These are phyloP conservation scores for Triticum timopheevii DNA, from an alignment of 176 grass and related monocot genomes.

Conservation along the genomic window DNA sequence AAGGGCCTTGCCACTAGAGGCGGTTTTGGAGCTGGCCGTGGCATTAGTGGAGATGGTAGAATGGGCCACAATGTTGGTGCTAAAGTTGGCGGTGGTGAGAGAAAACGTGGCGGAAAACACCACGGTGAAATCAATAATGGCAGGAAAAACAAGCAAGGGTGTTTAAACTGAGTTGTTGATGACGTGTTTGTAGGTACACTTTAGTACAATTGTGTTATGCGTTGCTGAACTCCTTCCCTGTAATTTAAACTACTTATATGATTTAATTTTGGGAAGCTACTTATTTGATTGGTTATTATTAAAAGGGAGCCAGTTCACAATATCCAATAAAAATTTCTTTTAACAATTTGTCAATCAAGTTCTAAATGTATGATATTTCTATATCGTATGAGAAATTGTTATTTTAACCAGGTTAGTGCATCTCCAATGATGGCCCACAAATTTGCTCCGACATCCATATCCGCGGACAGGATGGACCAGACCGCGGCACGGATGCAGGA, in stretches of 20 bases:
- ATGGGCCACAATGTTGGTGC: neutral
- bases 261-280: neutral
- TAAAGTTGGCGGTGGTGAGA: neutral
- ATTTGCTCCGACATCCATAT: too few relatives aligned
- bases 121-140: neutral
- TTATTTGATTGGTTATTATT: neutral
- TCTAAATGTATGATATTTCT: neutral
- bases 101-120: constrained; percentile 11
- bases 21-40: neutral
- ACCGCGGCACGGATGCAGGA: too few relatives aligned
- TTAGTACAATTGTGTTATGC: neutral
- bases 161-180: neutral
- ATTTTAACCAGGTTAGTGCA: neutral
- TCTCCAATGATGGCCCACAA: too few relatives aligned
- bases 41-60: neutral
- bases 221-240: neutral
- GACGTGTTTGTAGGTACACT: too few relatives aligned
- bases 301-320: neutral
- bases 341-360: neutral
- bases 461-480: too few relatives aligned
- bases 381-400: neutral
- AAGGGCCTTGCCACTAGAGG: neutral
- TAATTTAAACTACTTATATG: neutral
- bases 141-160: neutral
- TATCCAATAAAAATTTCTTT: neutral